Evolutionary conservation across 2,329 filamentous ascomycete genomes (phyloP).

Genomic region (Epichloe aotearoae): DNA sequence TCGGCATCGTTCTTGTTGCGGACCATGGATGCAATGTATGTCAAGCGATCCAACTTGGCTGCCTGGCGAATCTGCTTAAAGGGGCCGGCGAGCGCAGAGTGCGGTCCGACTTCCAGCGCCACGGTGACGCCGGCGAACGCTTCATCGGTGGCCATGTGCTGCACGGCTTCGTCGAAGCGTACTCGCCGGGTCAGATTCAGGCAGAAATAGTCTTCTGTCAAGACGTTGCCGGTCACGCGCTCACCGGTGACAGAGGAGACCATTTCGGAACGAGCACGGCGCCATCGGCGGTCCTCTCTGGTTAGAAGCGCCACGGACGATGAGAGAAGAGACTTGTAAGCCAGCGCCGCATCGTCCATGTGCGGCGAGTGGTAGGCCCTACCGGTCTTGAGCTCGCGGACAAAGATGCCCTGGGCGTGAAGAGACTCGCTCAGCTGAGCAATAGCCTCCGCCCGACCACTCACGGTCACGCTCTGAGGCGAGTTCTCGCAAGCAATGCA

Average conservation of each 20-base stretch:
- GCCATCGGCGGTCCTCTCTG: no score
- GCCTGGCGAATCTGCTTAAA: conserved; percentile 29
- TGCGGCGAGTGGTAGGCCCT: conserved; percentile 12
- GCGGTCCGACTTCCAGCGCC: conserved; percentile 35
- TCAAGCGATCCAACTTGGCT: not conserved
- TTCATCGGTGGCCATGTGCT: not conserved
- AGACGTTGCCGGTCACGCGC: conserved; percentile 8
- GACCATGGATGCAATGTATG: not conserved
- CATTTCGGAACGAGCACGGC: not conserved
- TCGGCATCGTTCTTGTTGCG: conserved; percentile 16
- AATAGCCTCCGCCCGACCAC: conserved; percentile 10
- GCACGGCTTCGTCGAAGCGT: not conserved
- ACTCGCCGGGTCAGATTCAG: conserved; percentile 5
- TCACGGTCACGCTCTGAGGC: conserved; percentile 12
- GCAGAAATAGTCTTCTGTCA: not conserved
- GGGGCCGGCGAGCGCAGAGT: conserved; percentile 31
- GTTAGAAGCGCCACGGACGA: no score
- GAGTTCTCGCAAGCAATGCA: conserved; percentile 14
- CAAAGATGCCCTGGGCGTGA: conserved; percentile 6
- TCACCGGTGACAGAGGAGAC: conserved; percentile 10
- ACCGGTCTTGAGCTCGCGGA: conserved; percentile 9
- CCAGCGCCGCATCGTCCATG: conserved; percentile 6
- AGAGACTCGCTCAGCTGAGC: conserved; percentile 3
- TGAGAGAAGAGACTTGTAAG: conserved; percentile 1
- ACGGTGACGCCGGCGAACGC: conserved; percentile 3